phyloP scores from a whole-genome alignment of 2,329 filamentous ascomycete species.

The Clonostachys byssicola region DNA sequence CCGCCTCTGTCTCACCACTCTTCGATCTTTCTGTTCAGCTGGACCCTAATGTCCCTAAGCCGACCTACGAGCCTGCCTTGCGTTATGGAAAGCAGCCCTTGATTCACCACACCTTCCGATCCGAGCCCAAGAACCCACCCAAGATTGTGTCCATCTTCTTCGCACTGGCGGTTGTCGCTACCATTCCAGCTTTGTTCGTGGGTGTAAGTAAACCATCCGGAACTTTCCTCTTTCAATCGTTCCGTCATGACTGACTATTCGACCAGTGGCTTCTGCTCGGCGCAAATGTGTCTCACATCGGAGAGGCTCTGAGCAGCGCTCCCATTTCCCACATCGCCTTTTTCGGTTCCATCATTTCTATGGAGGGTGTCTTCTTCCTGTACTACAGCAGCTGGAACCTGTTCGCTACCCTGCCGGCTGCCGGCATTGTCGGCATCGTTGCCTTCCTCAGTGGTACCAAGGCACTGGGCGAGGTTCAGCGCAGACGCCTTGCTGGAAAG shows the following conservation, averaged over 20 bases:
- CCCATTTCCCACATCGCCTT: slow-evolving; percentile 82
- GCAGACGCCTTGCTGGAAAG: slow-evolving; percentile 74
- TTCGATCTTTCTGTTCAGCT: slow-evolving; percentile 69
- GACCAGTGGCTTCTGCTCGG: slow-evolving; percentile 74
- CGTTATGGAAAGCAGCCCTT: slow-evolving; percentile 81
- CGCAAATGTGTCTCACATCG: slow-evolving; percentile 75
- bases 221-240: too few relatives aligned
- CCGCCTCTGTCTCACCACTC: slow-evolving; percentile 61
- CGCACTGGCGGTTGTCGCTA: slow-evolving; percentile 64
- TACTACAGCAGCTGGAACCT: slow-evolving; percentile 93
- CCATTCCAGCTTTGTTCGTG: slow-evolving; percentile 69
- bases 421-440: slow-evolving; percentile 61
- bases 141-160: slow-evolving; percentile 78
- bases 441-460: slow-evolving; percentile 84
- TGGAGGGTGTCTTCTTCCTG: slow-evolving; percentile 90
- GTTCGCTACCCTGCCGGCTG: slow-evolving; percentile 80
- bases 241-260: too few relatives aligned
- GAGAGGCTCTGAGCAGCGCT: slow-evolving; percentile 69
- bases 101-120: slow-evolving; percentile 87
- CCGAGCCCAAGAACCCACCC: slow-evolving; percentile 75
- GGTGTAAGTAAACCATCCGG: slow-evolving; percentile 39
- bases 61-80: slow-evolving; percentile 61
- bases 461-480: slow-evolving; percentile 89
- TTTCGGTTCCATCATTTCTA: slow-evolving; percentile 78
- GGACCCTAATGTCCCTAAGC: slow-evolving; percentile 56